A percentile compares a stretch with the other conserved stretches of the same genome.
Evolutionary conservation across 306 rosid species (phyloP).

Genomic region (Phaseolus lunatus): DNA sequence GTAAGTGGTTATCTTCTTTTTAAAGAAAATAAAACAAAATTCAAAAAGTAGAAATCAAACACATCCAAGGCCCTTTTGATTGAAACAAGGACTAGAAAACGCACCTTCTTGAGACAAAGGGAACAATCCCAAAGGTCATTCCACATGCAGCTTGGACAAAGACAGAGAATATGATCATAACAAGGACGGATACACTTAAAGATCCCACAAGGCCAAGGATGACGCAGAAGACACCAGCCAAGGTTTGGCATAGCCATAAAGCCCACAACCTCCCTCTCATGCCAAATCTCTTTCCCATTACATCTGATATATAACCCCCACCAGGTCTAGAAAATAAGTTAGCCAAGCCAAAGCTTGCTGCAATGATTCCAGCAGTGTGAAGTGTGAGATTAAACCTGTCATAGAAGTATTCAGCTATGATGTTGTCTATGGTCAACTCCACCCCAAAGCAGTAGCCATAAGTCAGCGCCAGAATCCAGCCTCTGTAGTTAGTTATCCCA

Average conservation of each 20-base stretch:
- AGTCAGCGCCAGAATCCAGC: conserved; percentile 83
- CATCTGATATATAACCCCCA: conserved; percentile 76
- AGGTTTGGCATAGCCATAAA: conserved; percentile 69
- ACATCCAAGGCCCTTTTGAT: not conserved
- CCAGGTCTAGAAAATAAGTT: conserved; percentile 74
- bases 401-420: conserved; percentile 81
- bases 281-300: conserved; percentile 66
- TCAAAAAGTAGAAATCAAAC: not conserved
- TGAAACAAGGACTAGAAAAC: conserved; percentile 16
- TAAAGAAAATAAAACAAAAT: not conserved
- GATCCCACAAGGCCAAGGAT: conserved; percentile 64
- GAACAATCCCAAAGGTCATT: conserved; percentile 92
- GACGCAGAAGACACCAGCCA: conserved; percentile 77
- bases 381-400: conserved; percentile 77
- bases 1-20: not conserved
- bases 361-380: conserved; percentile 77
- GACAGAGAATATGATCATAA: conserved; percentile 78
- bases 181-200: conserved; percentile 59
- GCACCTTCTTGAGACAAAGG: conserved; percentile 89
- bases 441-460: conserved; percentile 93
- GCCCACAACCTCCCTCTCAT: conserved; percentile 94
- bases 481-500: conserved; percentile 76
- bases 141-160: conserved; percentile 94
- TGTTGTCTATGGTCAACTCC: conserved; percentile 78
- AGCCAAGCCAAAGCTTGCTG: conserved; percentile 83